Evolutionary conservation across 2,329 filamentous ascomycete species (phyloP), one percentile per base, ranked within the genome.

Genomic region (Diaporthe sp.): DNA sequence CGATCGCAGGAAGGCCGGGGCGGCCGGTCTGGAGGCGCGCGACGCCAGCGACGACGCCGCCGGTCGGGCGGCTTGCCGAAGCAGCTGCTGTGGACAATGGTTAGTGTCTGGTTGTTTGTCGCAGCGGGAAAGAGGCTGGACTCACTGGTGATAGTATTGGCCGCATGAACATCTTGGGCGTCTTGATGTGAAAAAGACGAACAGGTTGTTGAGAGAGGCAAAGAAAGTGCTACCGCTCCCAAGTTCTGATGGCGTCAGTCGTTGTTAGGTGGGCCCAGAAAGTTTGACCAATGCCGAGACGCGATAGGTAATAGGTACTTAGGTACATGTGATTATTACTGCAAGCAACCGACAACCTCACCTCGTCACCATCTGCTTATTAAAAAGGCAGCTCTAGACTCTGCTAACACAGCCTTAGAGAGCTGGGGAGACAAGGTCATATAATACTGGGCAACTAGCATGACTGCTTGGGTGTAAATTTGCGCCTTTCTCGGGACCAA

Each of bases 111-210:
- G 10, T 52, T 6, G 45, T 5, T 30, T 22, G 12, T 7, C 5
- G 15, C 12, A 2, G 12, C n/a, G 25, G 30, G 6, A 38, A 7
- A 12, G 5, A 54, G 2, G n/a, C 10, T 33, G 22, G 22, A 42
- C 74, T 64, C 68, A 76, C 75, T 58, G 75, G 58, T 25, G 75
- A 69, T 38, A 76, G 66, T 58, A 74, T 58, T 64, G 75, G 73
- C 71, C 75, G 72, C 42, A 72, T 74, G 60, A 76, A 72, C 75
- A 76, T 76, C 28, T 66, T 75, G 73, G 35, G 55, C 45, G 72
- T 55, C 47, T 61, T 61, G 55, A 15, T 47, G 54, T 50, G 54
- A 10, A 28, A 5, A 28, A 42, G 57, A 33, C 45, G 45, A 12
- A 54, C 35, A 40, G 33, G 45, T 52, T 61, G 54, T 61, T 40